phyloP scores from a whole-genome alignment of 2,329 filamentous ascomycete genomes.

The Dothideomycetes sp. region DNA sequence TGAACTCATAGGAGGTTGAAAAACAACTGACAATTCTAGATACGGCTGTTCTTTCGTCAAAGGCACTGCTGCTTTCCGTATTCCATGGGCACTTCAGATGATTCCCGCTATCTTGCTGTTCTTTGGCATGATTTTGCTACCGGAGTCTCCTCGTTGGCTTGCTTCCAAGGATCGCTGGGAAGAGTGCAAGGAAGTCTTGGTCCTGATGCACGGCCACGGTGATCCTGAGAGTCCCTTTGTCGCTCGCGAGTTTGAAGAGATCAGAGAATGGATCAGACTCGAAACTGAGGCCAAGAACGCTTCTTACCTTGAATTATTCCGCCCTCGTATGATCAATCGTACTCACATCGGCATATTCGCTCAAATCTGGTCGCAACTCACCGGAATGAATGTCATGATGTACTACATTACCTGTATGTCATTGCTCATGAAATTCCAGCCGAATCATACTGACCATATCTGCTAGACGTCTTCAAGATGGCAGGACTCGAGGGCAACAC shows the following conservation, averaged over 20 bases:
- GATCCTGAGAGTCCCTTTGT: slow-evolving; percentile 45
- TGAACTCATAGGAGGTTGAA: too few relatives aligned
- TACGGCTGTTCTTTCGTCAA: slow-evolving; percentile 55
- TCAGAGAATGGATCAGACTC: slow-evolving; percentile 60
- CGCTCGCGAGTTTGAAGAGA: slow-evolving; percentile 58
- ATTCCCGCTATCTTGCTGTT: slow-evolving; percentile 38
- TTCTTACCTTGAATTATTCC: slow-evolving; percentile 62
- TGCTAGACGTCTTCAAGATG: slow-evolving; percentile 60
- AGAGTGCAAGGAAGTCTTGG: slow-evolving; percentile 33
- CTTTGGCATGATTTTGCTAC: slow-evolving; percentile 37
- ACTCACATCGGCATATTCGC: slow-evolving; percentile 62
- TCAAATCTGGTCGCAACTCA: slow-evolving; percentile 68
- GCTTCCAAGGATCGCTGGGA: slow-evolving; percentile 38
- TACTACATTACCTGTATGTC: not conserved
- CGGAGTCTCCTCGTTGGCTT: slow-evolving; percentile 39
- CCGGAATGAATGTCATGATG: slow-evolving; percentile 66
- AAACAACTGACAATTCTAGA: too few relatives aligned
- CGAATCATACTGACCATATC: slow-evolving; percentile 17
- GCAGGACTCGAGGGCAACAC: slow-evolving; percentile 48
- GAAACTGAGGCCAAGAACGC: slow-evolving; percentile 62
- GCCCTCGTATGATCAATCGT: slow-evolving; percentile 64
- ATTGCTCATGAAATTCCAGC: too few relatives aligned
- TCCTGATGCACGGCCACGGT: slow-evolving; percentile 33
- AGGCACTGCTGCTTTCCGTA: slow-evolving; percentile 50
- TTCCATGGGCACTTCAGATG: slow-evolving; percentile 49